phyloP scores from a whole-genome alignment of 2,329 filamentous ascomycete species.

The Fusarium anguioides region DNA sequence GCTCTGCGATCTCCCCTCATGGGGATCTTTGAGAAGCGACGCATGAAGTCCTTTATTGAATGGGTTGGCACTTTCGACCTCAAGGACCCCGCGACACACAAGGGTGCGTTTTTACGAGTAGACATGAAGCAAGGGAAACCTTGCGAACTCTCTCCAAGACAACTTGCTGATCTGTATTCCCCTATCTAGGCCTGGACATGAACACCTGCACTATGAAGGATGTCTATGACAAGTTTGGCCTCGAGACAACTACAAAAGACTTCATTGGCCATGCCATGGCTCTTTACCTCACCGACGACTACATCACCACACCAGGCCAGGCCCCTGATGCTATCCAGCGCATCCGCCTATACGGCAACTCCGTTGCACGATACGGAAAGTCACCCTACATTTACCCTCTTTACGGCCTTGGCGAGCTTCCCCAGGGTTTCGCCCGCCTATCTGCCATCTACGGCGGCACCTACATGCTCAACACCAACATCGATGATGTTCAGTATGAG shows the following conservation, averaged over 20 bases:
- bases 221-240: conserved; percentile 97
- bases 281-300: conserved; percentile 89
- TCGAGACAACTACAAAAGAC: conserved; percentile 89
- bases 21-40: conserved; percentile 97
- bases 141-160: not conserved
- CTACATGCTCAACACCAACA: conserved; percentile 97
- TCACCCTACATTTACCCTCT: conserved; percentile 99
- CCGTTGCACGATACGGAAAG: conserved; percentile 96
- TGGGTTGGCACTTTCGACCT: conserved; percentile 90
- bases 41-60: conserved; percentile 96
- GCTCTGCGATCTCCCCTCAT: conserved; percentile 93
- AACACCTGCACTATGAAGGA: conserved; percentile 90
- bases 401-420: conserved; percentile 96
- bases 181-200: conserved; percentile 77
- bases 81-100: conserved; percentile 86
- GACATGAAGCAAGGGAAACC: not conserved
- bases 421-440: conserved; percentile 95
- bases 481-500: conserved; percentile 91
- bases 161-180: conserved; percentile 25
- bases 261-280: conserved; percentile 99
- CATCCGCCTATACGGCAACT: conserved; percentile 96
- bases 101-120: conserved; percentile 68
- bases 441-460: conserved; percentile 99
- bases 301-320: conserved; percentile 77
- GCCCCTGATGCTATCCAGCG: conserved; percentile 89